Evolutionary conservation across 2,329 filamentous ascomycete genomes (phyloP), one percentile per base, ranked within the genome.

Genomic region (Colletotrichum tropicicola): DNA sequence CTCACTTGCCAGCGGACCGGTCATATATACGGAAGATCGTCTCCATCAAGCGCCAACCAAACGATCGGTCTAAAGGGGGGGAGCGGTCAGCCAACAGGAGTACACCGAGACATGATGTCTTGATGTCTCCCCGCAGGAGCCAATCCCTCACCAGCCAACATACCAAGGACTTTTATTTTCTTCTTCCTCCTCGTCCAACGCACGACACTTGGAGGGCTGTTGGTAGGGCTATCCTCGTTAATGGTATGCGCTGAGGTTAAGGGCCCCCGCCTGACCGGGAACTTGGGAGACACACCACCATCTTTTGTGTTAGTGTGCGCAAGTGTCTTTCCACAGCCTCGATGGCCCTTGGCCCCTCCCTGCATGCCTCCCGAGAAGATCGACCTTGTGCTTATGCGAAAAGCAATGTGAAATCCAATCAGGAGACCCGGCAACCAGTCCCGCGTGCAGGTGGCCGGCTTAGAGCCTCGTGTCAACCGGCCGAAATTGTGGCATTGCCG

Each of bases 391-490:
- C 49, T 65, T 51, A 62, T 61, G 49, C 44, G 13, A 61, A 65
- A 65, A 65, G 62, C 37, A 65, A 65, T 19, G 37, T 61, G 44
- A 49, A 30, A 17, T n/a, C 62, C 62, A 51, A 56, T 61, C 49
- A 61, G 45, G 37, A 27, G 45, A 21, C n/a, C 35, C 43, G 37
- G 57, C 28, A 62, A 32, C 41, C 35, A 51, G 32, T 65, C 28
- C 43, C 43, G 62, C 43, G 45, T 51, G 57, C 44, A 21, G 43
- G 25, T 49, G 45, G 49, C 48, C 57, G 57, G 37, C 49, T 51
- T 49, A 61, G 51, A 55, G 57, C 62, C 62, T 61, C 62, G 62
- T 65, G 62, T 56, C 57, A 61, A 65, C 49, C 57, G 62, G 62
- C 62, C 62, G 62, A 65, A 56, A 56, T 44, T 61, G 49, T 65